Evolutionary conservation across 164 flowering plant species (phyloP), one percentile per base, ranked within the genome.

Genomic region (Euptelea pleiosperma): DNA sequence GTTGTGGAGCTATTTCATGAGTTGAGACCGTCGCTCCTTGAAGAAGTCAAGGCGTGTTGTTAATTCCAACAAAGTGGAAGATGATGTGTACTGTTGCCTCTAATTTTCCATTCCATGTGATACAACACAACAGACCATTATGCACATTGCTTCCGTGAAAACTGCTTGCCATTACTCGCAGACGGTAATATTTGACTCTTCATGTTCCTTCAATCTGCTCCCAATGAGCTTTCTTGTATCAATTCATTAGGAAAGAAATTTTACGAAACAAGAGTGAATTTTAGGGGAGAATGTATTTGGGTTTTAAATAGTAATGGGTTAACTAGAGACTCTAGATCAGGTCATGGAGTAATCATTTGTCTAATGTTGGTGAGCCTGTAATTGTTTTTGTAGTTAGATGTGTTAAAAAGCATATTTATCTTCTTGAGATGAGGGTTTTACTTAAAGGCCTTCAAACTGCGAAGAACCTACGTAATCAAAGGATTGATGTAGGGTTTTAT

Each of bases 31-130:
- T 36, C 97, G 68, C 63, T 93, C 99, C 85, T 90, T 93, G 78
- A 93, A 93, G 75, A 90, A 93, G 75, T 93, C 96, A 1, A 93
- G 95, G 3, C 99, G 90, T 12, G 95, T 79, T 28, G 99, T 93
- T 50, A 93, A 73, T 65, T 93, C 97, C 44, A 86, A 86, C 73
- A 93, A 66, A 22, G 98, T 76, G 1, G 98, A 86, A 7, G 96
- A 83, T 21, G 87, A 84, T 29, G 74, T 71, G 1, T 84, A 67
- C 47, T 86, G 86, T 51, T 84, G 86, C 58, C 89, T 77, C 40
- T 77, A 76, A 70, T 74, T 74, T 53, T 84, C 91, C 65, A 64
- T 61, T 42, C 52, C 79, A 89, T 81, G 79, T 43, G 7, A 39
- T 35, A 15, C n/a, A 21, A 41, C 22, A 31, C 44, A 46, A 39